Percentiles rank a stretch among this genome's conserved stretches.
Evolutionary conservation across 306 rosid genomes (phyloP).

Genomic region (Gillenia trifoliata): DNA sequence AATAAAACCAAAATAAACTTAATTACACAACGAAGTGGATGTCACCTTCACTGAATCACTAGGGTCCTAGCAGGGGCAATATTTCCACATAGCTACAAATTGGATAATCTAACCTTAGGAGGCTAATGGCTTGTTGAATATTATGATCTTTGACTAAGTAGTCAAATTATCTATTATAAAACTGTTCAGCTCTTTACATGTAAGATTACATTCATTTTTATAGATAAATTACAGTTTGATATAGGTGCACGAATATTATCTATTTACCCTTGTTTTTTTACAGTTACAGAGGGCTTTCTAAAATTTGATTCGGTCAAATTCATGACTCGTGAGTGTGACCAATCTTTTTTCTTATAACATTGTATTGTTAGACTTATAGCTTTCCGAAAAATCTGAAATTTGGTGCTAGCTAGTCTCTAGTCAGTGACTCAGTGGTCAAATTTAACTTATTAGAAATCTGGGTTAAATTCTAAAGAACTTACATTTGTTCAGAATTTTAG

Average conservation of each 20-base stretch:
- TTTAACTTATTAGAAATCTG: not conserved
- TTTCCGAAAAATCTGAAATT: not conserved
- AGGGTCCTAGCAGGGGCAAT: not conserved
- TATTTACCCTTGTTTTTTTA: too few species aligned
- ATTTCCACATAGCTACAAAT: slow-evolving; percentile 2
- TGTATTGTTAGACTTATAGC: not conserved
- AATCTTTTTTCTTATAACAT: not conserved
- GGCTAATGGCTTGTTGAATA: not conserved
- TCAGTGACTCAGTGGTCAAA: not conserved
- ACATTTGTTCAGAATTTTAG: not conserved
- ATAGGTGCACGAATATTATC: too few species aligned
- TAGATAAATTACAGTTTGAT: too few species aligned
- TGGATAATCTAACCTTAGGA: not conserved
- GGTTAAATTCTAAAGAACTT: not conserved
- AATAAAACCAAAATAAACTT: not conserved
- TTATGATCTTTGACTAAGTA: not conserved
- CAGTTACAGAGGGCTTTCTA: too few species aligned
- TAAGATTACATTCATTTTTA: too few species aligned
- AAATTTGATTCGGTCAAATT: not conserved
- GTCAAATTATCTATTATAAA: too few species aligned
- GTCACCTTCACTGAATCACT: not conserved
- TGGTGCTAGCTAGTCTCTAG: slow-evolving; percentile 3
- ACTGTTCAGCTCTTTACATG: too few species aligned
- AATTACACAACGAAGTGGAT: not conserved
- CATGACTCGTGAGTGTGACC: not conserved